A percentile compares a stretch with the other conserved stretches of the same genome.
phyloP scores from a whole-genome alignment of 148 eudicot genomes.

The Rhododendron ferrugineum region DNA sequence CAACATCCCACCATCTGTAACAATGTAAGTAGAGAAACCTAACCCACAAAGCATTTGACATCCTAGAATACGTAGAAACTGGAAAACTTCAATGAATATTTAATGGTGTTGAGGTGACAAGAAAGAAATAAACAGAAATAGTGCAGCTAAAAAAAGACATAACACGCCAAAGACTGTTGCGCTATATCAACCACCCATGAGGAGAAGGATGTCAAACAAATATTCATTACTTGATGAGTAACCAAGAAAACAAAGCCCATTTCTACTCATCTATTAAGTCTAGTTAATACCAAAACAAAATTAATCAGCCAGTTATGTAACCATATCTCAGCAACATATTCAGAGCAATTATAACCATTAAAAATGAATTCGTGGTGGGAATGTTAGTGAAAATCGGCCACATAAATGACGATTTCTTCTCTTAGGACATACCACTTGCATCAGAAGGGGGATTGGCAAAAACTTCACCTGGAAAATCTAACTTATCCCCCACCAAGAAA shows the following conservation, averaged over 20 bases:
- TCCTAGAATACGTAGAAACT: background rate
- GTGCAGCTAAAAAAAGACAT: background rate
- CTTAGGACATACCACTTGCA: background rate
- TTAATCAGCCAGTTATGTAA: background rate
- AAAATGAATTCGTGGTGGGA: background rate
- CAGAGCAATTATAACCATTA: background rate
- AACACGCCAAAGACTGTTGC: background rate
- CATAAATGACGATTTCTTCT: background rate
- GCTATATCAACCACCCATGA: background rate
- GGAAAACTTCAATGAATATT: background rate
- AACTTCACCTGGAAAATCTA: background rate
- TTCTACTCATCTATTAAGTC: background rate
- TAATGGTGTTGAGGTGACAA: background rate
- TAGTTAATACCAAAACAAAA: background rate
- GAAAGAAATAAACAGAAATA: background rate
- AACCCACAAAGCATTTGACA: background rate
- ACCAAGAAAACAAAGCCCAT: background rate
- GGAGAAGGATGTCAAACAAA: background rate
- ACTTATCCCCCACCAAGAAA: background rate
- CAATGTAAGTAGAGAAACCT: background rate
- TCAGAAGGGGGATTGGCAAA: background rate
- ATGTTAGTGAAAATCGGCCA: background rate
- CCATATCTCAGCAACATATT: background rate
- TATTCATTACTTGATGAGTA: background rate
- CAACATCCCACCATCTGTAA: background rate